Percentiles rank a stretch among this genome's conserved stretches.
These are phyloP conservation scores for Diutina siamensis DNA, from an alignment of 1,139 yeast species.

Conservation along the genomic window DNA sequence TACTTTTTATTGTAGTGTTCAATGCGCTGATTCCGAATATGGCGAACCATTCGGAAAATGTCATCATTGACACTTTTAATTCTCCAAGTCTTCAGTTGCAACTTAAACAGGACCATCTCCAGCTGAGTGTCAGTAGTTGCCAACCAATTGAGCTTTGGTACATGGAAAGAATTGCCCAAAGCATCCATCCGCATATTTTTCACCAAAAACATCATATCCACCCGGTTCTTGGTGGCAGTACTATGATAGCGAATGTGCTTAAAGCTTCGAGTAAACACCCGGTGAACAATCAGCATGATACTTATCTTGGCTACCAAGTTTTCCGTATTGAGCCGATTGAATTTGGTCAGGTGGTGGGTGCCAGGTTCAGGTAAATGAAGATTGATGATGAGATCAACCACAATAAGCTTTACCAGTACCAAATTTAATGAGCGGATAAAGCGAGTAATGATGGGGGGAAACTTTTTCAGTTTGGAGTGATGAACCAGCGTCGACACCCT, in stretches of 20 bases:
- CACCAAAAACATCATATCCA: conserved; percentile 17
- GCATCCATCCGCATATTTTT: conserved; percentile 22
- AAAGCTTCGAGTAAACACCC: neutral
- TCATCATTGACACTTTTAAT: conserved; percentile 28
- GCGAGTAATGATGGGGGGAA: neutral
- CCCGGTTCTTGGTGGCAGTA: neutral
- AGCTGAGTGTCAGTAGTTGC: conserved; percentile 18
- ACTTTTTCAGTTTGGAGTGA: neutral
- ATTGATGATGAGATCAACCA: neutral
- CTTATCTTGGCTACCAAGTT: neutral
- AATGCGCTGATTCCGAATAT: conserved; percentile 20
- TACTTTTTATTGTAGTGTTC: conserved; percentile 19
- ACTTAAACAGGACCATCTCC: conserved; percentile 15
- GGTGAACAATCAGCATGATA: neutral
- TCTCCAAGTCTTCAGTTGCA: conserved; percentile 19
- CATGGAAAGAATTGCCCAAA: conserved; percentile 20
- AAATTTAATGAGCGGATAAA: neutral
- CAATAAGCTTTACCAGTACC: neutral
- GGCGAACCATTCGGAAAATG: conserved; percentile 26
- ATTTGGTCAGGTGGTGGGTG: neutral
- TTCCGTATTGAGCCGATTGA: neutral
- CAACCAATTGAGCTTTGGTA: conserved; percentile 21
- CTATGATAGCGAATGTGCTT: neutral
- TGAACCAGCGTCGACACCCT: neutral
- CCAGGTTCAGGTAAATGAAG: neutral